Base-by-base conservation (phyloP, 2,329 filamentous ascomycete species). In the Venturia oleaginea region DNA sequence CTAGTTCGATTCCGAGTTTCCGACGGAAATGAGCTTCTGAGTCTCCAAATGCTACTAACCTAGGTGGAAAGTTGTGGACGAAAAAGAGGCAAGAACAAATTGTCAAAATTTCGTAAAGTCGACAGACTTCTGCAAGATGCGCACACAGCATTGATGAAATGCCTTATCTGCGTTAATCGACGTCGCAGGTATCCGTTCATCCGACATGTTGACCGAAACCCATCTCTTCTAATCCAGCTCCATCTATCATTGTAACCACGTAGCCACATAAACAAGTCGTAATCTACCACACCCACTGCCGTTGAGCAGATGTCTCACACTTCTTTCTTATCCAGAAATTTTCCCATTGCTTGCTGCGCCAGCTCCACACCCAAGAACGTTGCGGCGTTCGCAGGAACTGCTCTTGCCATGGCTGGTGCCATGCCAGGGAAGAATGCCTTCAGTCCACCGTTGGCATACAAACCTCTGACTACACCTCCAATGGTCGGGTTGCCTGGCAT, bases 381-480 rank as follows among this genome's bases (percentile, higher is more conserved):
- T 38, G 94, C 94, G 1, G 94, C 94, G 74, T 99, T 99, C 11
- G 94, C 94, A 7, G 94, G 94, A 54, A 97, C 92, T 4, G 94
- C 94, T 77, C 94, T 86, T 13, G 92, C 89, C 74, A 99, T 83
- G 3, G 94, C 94, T 1, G 94, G 94, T 0, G 91, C 93, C 70
- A 99, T 92, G 30, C 94, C 94, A 6, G 94, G 94, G 84, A 99
- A 99, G 81, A 99, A 99, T 1, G 94, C 92, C 79, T 88, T 92
- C 72, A 90, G 76, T 4, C 94, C 94, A 38, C 93, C 92, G 71
- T 81, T 87, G 42, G 81, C 86, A 73, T 96, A 96, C n/a, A 99
- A 81, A 64, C 91, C 86, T 68, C 84, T 83, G 62, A 99, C 84
- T 38, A 94, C 91, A 8, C 89, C 87, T 19, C 86, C 84, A 62